phyloP scores from a whole-genome alignment of 768 basidiomycete genomes.

The Russula foetens region DNA sequence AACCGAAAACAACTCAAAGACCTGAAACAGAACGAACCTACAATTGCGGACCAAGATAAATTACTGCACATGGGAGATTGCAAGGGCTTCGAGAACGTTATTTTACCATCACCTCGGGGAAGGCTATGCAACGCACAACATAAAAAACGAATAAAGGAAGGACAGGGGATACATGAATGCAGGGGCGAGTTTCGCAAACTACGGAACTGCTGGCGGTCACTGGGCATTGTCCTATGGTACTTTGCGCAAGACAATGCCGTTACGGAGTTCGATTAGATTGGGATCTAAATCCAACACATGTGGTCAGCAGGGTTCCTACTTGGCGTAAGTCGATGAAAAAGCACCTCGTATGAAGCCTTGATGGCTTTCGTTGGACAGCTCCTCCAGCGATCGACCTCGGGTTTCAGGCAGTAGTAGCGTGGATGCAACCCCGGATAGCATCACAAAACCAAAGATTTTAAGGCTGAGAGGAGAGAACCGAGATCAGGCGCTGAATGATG shows the following conservation, averaged over 20 bases:
- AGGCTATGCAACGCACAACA: neutral
- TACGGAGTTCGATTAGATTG: slow-evolving; percentile 15
- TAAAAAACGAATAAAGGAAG: neutral
- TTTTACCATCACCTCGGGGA: neutral
- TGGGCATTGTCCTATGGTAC: neutral
- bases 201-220: neutral
- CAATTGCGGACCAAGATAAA: neutral
- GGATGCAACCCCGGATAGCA: slow-evolving; percentile 35
- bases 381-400: slow-evolving; percentile 29
- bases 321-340: neutral
- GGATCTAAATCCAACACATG: neutral
- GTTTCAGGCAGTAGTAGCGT: slow-evolving; percentile 39
- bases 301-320: neutral
- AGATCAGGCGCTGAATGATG: slow-evolving; percentile 5
- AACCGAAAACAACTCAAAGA: neutral
- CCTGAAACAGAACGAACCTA: neutral
- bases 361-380: slow-evolving; percentile 31
- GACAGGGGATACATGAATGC: neutral
- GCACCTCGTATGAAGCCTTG: slow-evolving; percentile 26
- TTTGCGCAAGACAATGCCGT: slow-evolving; percentile 15
- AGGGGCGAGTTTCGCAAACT: neutral
- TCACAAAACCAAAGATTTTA: slow-evolving; percentile 41
- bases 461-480: slow-evolving; percentile 23
- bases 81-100: neutral
- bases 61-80: slow-evolving; percentile 4